Percentiles rank a stretch among this genome's conserved stretches.
phyloP scores from a whole-genome alignment of 2,329 filamentous ascomycete species.

The Coniochaeta prunicola region DNA sequence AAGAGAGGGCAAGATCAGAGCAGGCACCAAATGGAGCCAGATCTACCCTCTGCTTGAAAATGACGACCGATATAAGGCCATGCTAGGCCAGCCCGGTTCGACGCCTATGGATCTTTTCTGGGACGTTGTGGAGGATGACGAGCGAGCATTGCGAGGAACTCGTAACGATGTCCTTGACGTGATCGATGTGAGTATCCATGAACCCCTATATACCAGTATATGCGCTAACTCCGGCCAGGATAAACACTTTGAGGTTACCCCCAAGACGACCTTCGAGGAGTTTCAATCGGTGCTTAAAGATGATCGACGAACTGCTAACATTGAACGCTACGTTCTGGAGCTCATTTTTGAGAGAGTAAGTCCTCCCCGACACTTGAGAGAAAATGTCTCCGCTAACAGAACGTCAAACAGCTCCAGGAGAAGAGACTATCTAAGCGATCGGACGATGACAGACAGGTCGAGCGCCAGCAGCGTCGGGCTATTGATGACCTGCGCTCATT shows the following conservation, averaged over 20 bases:
- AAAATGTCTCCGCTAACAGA: conserved; percentile 3
- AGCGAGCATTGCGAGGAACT: conserved; percentile 72
- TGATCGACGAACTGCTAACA: conserved; percentile 81
- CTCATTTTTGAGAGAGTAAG: conserved; percentile 77
- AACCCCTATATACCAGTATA: neutral
- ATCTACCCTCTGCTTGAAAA: conserved; percentile 67
- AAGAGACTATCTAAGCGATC: conserved; percentile 72
- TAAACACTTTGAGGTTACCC: conserved; percentile 82
- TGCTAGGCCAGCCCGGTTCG: conserved; percentile 79
- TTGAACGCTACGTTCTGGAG: conserved; percentile 70
- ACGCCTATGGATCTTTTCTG: conserved; percentile 89
- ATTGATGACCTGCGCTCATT: conserved; percentile 77
- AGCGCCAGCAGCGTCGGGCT: conserved; percentile 78
- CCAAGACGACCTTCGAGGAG: conserved; percentile 81
- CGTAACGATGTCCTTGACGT: conserved; percentile 83
- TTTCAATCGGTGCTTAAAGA: conserved; percentile 76
- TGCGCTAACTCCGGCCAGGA: conserved; percentile 46
- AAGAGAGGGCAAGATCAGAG: conserved; percentile 73
- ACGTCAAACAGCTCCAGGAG: conserved; percentile 59
- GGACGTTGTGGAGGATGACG: conserved; percentile 91
- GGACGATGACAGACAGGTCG: conserved; percentile 78
- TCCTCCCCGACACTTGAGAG: conserved; percentile 6
- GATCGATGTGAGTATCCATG: conserved; percentile 60
- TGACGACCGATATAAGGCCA: conserved; percentile 75
- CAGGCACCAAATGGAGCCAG: conserved; percentile 83